These are phyloP conservation scores for Entomortierella lignicola DNA, from an alignment of 192 early-diverging fungal genomes.

Conservation along the genomic window DNA sequence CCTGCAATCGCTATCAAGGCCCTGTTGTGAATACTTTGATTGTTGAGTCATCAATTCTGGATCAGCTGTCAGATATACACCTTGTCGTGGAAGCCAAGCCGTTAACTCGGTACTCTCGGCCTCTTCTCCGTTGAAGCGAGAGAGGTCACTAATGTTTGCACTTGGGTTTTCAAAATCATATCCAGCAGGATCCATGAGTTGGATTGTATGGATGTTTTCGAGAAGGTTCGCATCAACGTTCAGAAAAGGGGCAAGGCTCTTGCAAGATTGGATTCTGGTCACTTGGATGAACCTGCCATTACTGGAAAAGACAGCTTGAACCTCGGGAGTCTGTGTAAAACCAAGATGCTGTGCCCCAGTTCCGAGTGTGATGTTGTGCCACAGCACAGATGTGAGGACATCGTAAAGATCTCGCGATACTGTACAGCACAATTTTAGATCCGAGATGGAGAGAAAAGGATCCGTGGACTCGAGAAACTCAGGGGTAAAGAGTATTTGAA, in stretches of 20 bases:
- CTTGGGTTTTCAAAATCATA: not conserved
- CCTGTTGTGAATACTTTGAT: too few species aligned
- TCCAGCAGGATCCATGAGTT: not conserved
- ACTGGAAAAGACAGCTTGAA: constrained; percentile 1
- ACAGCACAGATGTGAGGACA: not conserved
- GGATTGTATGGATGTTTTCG: constrained; percentile 7
- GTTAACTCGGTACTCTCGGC: too few species aligned
- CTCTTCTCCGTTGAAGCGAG: too few species aligned
- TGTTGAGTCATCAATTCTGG: too few species aligned
- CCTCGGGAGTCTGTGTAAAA: constrained; percentile 12
- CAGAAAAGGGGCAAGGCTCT: constrained; percentile 10
- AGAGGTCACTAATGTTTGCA: too few species aligned
- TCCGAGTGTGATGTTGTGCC: constrained; percentile 20
- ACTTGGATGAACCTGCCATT: not conserved
- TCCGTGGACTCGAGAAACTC: not conserved
- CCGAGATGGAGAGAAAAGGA: not conserved
- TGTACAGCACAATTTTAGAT: not conserved
- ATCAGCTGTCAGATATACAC: too few species aligned
- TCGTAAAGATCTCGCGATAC: not conserved
- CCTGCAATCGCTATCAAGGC: too few species aligned
- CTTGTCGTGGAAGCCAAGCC: too few species aligned
- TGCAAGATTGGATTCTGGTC: constrained; percentile 6
- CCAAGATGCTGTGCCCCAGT: constrained; percentile 7
- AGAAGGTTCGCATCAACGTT: not conserved
- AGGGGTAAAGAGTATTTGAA: not conserved